Evolutionary conservation across 768 basidiomycete species (phyloP).

Genomic region (Boletus tylopilopsis): DNA sequence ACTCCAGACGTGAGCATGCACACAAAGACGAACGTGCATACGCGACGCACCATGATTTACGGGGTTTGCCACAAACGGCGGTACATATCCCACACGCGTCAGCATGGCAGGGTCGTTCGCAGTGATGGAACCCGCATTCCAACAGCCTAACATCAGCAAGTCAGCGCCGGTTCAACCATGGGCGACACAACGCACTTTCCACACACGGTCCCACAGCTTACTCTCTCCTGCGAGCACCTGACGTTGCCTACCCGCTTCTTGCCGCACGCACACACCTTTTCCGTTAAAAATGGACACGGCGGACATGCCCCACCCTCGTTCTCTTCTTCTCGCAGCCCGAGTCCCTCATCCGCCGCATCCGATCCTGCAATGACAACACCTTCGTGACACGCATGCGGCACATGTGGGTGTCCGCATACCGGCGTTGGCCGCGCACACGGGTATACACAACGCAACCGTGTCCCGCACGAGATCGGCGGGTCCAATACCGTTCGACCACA

Average conservation of each 20-base stretch:
- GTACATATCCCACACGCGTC: conserved; percentile 78
- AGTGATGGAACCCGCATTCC: conserved; percentile 86
- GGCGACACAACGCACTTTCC: conserved; percentile 51
- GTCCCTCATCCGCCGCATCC: conserved; percentile 24
- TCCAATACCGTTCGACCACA: conserved; percentile 87
- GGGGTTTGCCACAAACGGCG: conserved; percentile 78
- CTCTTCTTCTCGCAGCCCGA: conserved; percentile 1
- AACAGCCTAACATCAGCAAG: conserved; percentile 45
- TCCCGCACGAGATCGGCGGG: conserved; percentile 88
- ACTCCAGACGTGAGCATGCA: neutral
- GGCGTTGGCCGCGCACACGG: conserved; percentile 72
- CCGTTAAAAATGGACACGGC: conserved; percentile 79
- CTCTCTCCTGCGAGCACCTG: conserved; percentile 72
- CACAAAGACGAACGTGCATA: neutral
- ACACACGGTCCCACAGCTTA: conserved; percentile 82
- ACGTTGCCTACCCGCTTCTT: conserved; percentile 79
- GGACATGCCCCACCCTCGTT: conserved; percentile 50
- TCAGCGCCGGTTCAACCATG: neutral
- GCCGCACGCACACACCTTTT: conserved; percentile 84
- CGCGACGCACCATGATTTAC: conserved; percentile 69
- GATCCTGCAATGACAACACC: conserved; percentile 36
- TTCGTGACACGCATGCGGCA: conserved; percentile 82
- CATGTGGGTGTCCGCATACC: conserved; percentile 77
- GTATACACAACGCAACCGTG: conserved; percentile 69
- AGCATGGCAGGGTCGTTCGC: conserved; percentile 77